These are phyloP conservation scores for slime mould (Dictyostelium discoideum) DNA, from an alignment of 78 protist species.

Conservation along the genomic window dicty_2.7 NC_007091.3:3380001-3380500, in stretches of 20 bases:
- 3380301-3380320: no score
- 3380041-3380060: background rate
- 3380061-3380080: background rate
- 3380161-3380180: background rate
- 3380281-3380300: background rate
- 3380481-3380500: background rate
- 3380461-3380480: background rate
- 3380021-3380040: background rate
- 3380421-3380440: background rate
- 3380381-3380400: background rate
- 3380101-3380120: background rate
- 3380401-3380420: background rate
- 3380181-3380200: background rate
- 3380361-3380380: background rate
- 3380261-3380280: background rate
- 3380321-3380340: background rate
- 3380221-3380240: background rate
- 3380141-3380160: background rate
- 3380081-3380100: conserved; percentile 3
- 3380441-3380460: background rate
- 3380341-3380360: background rate
- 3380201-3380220: background rate
- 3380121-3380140: background rate
- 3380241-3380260: background rate
- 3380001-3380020: background rate